Evolutionary conservation across 148 eudicot genomes (phyloP), one percentile per base, ranked within the genome.

Genomic region (Arbutus unedo): DNA sequence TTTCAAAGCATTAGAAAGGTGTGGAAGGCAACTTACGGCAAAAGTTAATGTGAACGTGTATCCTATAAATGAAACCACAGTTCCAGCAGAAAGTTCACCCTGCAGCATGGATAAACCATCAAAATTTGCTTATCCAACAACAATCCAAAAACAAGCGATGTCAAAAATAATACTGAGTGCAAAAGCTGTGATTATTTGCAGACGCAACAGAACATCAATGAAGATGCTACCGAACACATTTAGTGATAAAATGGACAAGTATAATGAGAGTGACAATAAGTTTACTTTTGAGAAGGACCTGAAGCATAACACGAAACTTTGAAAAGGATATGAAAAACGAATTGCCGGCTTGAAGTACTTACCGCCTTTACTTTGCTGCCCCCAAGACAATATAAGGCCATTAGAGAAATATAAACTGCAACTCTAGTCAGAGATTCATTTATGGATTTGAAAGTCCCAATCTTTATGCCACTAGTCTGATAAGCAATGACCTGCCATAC

Each of bases 311-410:
- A 78, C 47, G n/a, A 49, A 18, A 16, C 44, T 60, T 68, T 10
- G 13, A 21, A 14, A 79, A 80, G 54, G 66, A 75, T 8, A 48
- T 5, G 41, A 64, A 80, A 79, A 59, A 43, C 2, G n/a, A 38
- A 47, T 14, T 5, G 23, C 66, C 44, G 43, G 79, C 15, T 81
- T 31, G 21, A 85, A 82, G 55, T 83, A 3, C 98, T 91, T 88
- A 96, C 99, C 86, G 99, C 91, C 87, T 96, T 94, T 76, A 93
- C 98, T 90, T 94, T 96, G 91, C 78, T 91, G 84, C 98, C 99
- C 79, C 98, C 98, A 72, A 96, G 97, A 85, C 89, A 90, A 90
- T 91, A 96, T 87, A 96, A 85, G 83, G 97, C 92, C 88, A 96
- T 51, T 87, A 94, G 85, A 80, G 98, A 94, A 48, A 96, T 87